These are phyloP conservation scores for Solanum neorickii DNA, from an alignment of 257 asterid genomes.

Conservation along the genomic window DNA sequence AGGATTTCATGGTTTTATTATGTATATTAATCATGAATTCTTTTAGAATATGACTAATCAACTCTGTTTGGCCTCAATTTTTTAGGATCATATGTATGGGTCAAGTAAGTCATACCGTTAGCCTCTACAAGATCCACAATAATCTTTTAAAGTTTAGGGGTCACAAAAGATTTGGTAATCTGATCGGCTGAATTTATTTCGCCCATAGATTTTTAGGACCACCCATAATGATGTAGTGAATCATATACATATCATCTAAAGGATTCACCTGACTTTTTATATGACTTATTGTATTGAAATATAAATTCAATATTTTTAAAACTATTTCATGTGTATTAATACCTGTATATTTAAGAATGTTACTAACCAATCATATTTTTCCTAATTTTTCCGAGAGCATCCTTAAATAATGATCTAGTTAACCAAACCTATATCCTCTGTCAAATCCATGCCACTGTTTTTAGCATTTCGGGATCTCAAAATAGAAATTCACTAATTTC, in stretches of 20 bases:
- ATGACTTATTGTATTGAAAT: not conserved
- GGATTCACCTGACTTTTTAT: too few species aligned
- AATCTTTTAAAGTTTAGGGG: not conserved
- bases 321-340: too few species aligned
- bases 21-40: not conserved
- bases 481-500: too few species aligned
- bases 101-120: not conserved
- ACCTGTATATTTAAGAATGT: not conserved
- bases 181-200: too few species aligned
- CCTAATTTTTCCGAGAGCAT: not conserved
- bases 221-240: not conserved
- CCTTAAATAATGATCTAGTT: not conserved
- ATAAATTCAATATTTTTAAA: too few species aligned
- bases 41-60: not conserved
- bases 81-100: not conserved
- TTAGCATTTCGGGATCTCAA: not conserved
- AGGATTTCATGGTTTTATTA: not conserved
- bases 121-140: not conserved
- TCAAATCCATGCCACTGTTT: not conserved
- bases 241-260: not conserved
- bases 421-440: not conserved
- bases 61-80: not conserved
- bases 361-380: not conserved
- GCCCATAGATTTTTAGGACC: not conserved
- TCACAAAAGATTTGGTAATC: not conserved